phyloP scores from a whole-genome alignment of 148 eudicot genomes.

The Arctostaphylos glauca region DNA sequence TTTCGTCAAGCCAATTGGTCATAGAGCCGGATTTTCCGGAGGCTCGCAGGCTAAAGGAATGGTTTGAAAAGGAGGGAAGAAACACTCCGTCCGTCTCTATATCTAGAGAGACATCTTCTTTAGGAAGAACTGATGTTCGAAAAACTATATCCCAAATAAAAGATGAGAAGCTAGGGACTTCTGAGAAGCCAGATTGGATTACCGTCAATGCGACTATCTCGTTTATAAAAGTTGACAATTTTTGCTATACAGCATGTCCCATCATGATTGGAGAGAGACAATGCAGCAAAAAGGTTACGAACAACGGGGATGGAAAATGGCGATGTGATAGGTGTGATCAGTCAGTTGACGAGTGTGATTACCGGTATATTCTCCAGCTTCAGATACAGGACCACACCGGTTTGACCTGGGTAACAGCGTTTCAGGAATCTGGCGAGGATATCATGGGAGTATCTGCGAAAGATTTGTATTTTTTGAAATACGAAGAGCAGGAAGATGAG shows the following conservation, averaged over 20 bases:
- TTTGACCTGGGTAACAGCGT: constrained; percentile 82
- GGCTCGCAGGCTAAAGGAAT: constrained; percentile 55
- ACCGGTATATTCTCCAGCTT: constrained; percentile 81
- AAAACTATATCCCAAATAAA: constrained; percentile 82
- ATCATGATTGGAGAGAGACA: constrained; percentile 62
- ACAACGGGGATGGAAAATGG: constrained; percentile 97
- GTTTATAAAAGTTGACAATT: constrained; percentile 68
- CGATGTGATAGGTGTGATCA: constrained; percentile 86
- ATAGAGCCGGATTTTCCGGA: constrained; percentile 93
- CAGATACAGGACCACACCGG: constrained; percentile 94
- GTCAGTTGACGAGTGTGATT: constrained; percentile 75
- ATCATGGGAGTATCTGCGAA: constrained; percentile 82
- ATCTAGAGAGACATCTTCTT: constrained; percentile 48
- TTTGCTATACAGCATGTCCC: constrained; percentile 91
- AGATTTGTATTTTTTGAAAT: constrained; percentile 55
- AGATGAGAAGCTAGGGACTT: constrained; percentile 89
- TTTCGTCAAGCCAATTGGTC: constrained; percentile 56
- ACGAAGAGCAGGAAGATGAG: constrained; percentile 72
- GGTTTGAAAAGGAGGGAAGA: constrained; percentile 80
- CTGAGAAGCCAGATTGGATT: constrained; percentile 94
- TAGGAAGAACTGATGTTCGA: constrained; percentile 52
- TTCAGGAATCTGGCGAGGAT: constrained; percentile 84
- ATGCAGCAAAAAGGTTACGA: constrained; percentile 83
- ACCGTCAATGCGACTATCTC: constrained; percentile 66
- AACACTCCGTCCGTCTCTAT: constrained; percentile 53